phyloP scores from a whole-genome alignment of 2,329 filamentous ascomycete genomes.

The Camillea tinctor region DNA sequence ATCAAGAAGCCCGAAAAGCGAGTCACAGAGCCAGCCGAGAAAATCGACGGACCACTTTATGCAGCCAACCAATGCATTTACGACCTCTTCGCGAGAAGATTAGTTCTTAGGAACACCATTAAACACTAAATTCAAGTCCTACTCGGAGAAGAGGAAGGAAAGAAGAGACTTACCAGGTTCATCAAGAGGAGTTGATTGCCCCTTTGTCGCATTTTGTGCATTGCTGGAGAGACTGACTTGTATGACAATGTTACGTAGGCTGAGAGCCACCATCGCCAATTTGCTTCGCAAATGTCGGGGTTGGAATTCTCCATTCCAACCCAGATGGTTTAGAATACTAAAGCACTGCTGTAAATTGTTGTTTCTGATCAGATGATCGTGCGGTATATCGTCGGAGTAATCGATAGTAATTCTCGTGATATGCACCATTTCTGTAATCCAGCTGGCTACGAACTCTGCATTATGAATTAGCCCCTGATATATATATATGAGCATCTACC shows the following conservation, averaged over 20 bases:
- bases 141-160: no score
- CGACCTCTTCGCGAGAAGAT: constrained; percentile 54
- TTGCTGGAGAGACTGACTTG: constrained; percentile 64
- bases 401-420: constrained; percentile 74
- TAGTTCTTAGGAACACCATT: constrained; percentile 4
- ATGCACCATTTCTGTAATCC: constrained; percentile 65
- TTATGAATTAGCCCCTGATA: constrained; percentile 1
- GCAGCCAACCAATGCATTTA: constrained; percentile 70
- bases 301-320: constrained; percentile 63
- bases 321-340: constrained; percentile 75
- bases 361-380: constrained; percentile 73
- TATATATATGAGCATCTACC: background rate
- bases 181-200: constrained; percentile 58
- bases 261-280: constrained; percentile 71
- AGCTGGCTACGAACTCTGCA: constrained; percentile 58
- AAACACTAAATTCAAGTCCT: background rate
- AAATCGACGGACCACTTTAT: constrained; percentile 78
- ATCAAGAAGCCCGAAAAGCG: constrained; percentile 54
- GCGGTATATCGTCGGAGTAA: constrained; percentile 72
- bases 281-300: constrained; percentile 67
- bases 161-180: constrained; percentile 53
- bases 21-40: constrained; percentile 60
- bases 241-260: constrained; percentile 70
- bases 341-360: constrained; percentile 71
- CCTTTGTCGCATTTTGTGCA: constrained; percentile 51